Evolutionary conservation across 371 early-diverging fungal genomes (phyloP).

Genomic region (Vittaforma corneae): DNA sequence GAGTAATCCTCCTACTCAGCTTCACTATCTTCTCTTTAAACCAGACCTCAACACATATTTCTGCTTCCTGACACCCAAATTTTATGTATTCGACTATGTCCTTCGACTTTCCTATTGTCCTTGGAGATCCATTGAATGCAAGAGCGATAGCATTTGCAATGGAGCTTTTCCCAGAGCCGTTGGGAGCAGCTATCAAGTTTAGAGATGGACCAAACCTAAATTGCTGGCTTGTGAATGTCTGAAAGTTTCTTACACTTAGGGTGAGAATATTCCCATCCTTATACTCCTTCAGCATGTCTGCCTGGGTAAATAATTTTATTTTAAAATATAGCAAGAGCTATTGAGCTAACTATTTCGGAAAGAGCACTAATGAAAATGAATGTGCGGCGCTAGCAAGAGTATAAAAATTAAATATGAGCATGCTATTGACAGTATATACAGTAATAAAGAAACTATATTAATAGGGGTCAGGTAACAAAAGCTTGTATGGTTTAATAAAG

Average conservation of each 20-base stretch:
- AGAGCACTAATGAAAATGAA: no score
- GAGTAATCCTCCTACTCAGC: slow-evolving; percentile 27
- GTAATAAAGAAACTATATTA: no score
- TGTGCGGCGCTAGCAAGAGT: no score
- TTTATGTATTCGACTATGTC: slow-evolving; percentile 52
- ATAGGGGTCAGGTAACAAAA: no score
- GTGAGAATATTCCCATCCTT: slow-evolving; percentile 46
- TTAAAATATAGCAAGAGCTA: no score
- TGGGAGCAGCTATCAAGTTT: slow-evolving; percentile 59
- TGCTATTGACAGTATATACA: no score
- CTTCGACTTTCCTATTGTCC: slow-evolving; percentile 60
- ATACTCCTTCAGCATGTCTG: slow-evolving; percentile 10
- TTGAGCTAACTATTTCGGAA: no score
- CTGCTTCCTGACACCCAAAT: slow-evolving; percentile 42
- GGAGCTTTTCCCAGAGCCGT: slow-evolving; percentile 91
- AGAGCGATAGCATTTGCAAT: slow-evolving; percentile 89
- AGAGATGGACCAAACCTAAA: slow-evolving; percentile 51
- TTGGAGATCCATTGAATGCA: slow-evolving; percentile 76
- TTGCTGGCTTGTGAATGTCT: slow-evolving; percentile 48
- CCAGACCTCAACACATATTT: slow-evolving; percentile 18
- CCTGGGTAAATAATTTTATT: no score
- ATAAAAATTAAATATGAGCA: no score
- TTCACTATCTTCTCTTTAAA: slow-evolving; percentile 2
- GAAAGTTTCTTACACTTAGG: slow-evolving; percentile 51
- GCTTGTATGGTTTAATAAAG: no score